Base-by-base conservation (phyloP, 2,329 filamentous ascomycete genomes). In the Fusarium concolor region DNA sequence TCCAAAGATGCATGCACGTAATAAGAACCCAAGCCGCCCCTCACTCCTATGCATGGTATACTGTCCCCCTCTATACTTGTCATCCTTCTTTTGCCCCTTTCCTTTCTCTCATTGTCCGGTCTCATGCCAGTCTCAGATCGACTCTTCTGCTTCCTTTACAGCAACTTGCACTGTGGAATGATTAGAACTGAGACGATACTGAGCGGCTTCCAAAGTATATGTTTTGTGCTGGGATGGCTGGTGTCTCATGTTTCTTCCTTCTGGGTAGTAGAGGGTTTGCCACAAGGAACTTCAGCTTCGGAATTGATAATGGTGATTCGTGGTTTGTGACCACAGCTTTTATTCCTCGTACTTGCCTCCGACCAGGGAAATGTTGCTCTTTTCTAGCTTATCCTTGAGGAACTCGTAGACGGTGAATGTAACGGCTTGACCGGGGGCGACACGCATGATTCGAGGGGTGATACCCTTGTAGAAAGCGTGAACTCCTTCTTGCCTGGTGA, bases 401-500 rank as follows among this genome's bases (percentile, higher is more conserved):
- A 78, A 93, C 79, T 94, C 92, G 79, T 94, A 94, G 70, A 94
- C 91, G 80, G 88, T 90, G 62, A 90, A 90, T 5, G 89, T 90
- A 55, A 90, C 89, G 60, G 89, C 96, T 84, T 99, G 96, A 45
- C 96, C 96, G 10, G 96, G 96, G 26, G 96, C 96, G 54, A 99
- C 96, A 76, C 96, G 89, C 94, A 98, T 98, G 72, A 99, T 92
- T 74, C 96, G 89, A 9, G 96, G 96, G 45, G 96, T 99, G 81
- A 99, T 99, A 75, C 96, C 96, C 87, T 98, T 98, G 86, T 97
- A 99, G 82, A 99, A 99, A 46, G 96, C 96, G 74, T 93, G 90
- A 72, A 95, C 85, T 35, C 96, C 96, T 82, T 99, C 96, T 83
- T 97, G 92, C 76, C 91, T 93, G 77, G 42, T 24, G 2, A 22